Evolutionary conservation across 441 rosid species (phyloP).

Genomic region (Brassica balearica): DNA sequence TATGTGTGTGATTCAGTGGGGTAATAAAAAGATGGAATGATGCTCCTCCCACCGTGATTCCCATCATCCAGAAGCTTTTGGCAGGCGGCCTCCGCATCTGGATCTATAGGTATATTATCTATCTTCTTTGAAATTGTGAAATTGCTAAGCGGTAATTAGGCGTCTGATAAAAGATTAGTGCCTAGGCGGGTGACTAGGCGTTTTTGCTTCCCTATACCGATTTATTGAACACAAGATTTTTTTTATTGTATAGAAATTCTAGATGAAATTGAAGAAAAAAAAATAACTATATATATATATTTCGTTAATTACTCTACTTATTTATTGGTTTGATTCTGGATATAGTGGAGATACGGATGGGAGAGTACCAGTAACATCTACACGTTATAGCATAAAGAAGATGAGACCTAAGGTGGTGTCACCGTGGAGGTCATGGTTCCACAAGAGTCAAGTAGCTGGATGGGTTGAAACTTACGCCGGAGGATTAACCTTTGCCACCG

Average conservation of each 20-base stretch:
- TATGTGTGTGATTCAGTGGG: neutral
- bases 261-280: neutral
- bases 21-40: slow-evolving; percentile 44
- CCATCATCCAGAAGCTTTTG: slow-evolving; percentile 54
- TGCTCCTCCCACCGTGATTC: slow-evolving; percentile 48
- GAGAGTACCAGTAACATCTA: slow-evolving; percentile 65
- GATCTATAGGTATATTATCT: slow-evolving; percentile 55
- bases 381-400: slow-evolving; percentile 57
- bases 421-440: slow-evolving; percentile 68
- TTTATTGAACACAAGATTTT: neutral
- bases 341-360: slow-evolving; percentile 70
- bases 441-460: slow-evolving; percentile 60
- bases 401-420: slow-evolving; percentile 46
- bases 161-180: neutral
- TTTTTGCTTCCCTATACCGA: neutral
- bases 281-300: neutral
- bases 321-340: neutral
- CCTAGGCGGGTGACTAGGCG: too few species aligned
- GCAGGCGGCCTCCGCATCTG: slow-evolving; percentile 57
- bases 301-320: neutral
- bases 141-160: too few species aligned
- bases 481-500: slow-evolving; percentile 62
- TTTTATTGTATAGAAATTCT: neutral
- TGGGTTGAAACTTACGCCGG: slow-evolving; percentile 60
- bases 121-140: neutral